phyloP scores from a whole-genome alignment of 1,284 basidiomycete genomes.

The Leccinum huronense region DNA sequence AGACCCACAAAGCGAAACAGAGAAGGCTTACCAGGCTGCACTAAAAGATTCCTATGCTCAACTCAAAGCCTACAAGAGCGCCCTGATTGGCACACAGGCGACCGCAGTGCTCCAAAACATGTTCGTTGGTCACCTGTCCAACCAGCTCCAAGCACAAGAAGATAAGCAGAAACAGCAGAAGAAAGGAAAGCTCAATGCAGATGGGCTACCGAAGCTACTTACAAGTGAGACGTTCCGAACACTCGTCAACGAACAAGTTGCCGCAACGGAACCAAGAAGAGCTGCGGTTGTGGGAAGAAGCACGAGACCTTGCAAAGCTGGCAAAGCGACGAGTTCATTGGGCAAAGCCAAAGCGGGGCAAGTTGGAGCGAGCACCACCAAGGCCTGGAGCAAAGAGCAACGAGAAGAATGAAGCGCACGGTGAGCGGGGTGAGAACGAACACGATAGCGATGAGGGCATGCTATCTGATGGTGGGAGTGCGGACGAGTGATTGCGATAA shows the following conservation, averaged over 20 bases:
- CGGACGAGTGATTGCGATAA: neutral
- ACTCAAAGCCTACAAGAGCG: neutral
- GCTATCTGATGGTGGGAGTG: neutral
- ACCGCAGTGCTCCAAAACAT: neutral
- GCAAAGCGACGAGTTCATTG: too few species aligned
- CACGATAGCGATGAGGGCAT: neutral
- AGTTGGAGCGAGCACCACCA: neutral
- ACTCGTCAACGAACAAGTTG: neutral
- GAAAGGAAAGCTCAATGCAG: constrained; percentile 2
- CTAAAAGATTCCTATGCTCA: neutral
- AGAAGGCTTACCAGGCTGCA: neutral
- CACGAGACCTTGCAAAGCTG: neutral
- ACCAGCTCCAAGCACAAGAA: neutral
- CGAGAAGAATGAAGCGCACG: neutral
- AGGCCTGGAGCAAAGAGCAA: neutral
- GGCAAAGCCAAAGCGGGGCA: neutral
- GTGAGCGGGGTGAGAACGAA: neutral
- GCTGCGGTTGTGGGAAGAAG: neutral
- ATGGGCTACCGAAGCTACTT: constrained; percentile 4
- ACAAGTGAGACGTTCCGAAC: neutral
- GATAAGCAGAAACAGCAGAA: neutral
- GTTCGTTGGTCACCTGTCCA: neutral
- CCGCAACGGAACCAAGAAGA: neutral
- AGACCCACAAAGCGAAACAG: neutral
- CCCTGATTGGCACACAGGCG: constrained; percentile 1